Evolutionary conservation across 1,284 basidiomycete genomes (phyloP).

Genomic region (Tilletia walkeri): DNA sequence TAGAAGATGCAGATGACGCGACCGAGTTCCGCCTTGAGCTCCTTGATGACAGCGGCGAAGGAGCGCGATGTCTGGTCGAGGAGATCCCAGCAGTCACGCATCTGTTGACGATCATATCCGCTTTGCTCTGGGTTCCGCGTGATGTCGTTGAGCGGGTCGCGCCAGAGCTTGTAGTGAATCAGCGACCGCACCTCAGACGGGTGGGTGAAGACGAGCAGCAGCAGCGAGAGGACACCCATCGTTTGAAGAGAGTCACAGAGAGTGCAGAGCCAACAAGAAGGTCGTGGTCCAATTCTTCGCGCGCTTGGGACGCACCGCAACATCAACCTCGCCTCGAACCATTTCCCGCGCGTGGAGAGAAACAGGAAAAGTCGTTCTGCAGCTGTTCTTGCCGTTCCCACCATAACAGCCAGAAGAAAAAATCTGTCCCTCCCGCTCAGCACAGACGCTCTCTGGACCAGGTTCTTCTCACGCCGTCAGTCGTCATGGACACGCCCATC

Average conservation of each 20-base stretch:
- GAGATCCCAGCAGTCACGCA: slow-evolving; percentile 87
- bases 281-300: too few species aligned
- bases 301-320: neutral
- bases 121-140: slow-evolving; percentile 51
- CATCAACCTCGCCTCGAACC: too few species aligned
- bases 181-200: slow-evolving; percentile 55
- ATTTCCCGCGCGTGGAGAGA: neutral
- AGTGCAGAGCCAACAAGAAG: too few species aligned
- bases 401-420: neutral
- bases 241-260: too few species aligned
- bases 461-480: too few species aligned
- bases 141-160: slow-evolving; percentile 58
- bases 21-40: slow-evolving; percentile 90
- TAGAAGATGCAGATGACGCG: slow-evolving; percentile 90
- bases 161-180: slow-evolving; percentile 58
- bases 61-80: slow-evolving; percentile 84
- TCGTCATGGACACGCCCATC: slow-evolving; percentile 9
- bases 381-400: neutral
- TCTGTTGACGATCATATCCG: slow-evolving; percentile 59
- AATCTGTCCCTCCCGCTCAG: too few species aligned
- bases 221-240: slow-evolving; percentile 16
- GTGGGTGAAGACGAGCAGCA: slow-evolving; percentile 30
- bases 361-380: neutral
- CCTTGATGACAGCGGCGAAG: slow-evolving; percentile 92
- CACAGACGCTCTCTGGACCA: too few species aligned